Evolutionary conservation across 1,139 yeast genomes (phyloP).

Genomic region (Lodderomyces orthopsilosis): DNA sequence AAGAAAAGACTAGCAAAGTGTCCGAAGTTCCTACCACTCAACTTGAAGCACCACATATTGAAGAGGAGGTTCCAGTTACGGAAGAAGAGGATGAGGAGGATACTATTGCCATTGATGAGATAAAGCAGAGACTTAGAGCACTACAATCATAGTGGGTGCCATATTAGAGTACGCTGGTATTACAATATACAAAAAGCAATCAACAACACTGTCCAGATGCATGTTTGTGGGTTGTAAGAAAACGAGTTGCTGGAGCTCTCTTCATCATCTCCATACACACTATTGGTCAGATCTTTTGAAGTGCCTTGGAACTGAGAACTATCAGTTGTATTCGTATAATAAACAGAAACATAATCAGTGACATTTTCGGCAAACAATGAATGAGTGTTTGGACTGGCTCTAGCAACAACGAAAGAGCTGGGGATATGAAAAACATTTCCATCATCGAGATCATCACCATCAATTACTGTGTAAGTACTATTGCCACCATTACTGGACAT

Average conservation of each 20-base stretch:
- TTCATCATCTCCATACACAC: background rate
- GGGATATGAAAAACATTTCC: conserved; percentile 3
- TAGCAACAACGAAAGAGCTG: conserved; percentile 9
- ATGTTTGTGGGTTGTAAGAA: background rate
- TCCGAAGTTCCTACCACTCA: conserved; percentile 40
- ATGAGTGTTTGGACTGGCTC: conserved; percentile 11
- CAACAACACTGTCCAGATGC: conserved; percentile 1
- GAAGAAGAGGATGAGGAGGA: conserved; percentile 72
- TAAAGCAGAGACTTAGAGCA: conserved; percentile 87
- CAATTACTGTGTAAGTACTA: background rate
- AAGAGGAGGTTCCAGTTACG: conserved; percentile 16
- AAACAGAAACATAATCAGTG: conserved; percentile 1
- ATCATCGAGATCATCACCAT: background rate
- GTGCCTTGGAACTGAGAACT: background rate
- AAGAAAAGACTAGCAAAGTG: conserved; percentile 42
- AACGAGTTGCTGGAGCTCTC: background rate
- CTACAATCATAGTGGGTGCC: conserved; percentile 47
- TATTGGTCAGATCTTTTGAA: background rate
- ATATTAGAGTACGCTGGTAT: background rate
- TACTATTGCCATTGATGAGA: conserved; percentile 70
- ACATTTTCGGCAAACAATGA: conserved; percentile 11
- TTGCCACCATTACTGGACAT: background rate
- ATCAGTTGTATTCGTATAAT: background rate
- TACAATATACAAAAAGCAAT: background rate
- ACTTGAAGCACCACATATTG: conserved; percentile 16